A percentile compares a stretch with the other conserved stretches of the same genome.
Evolutionary conservation across 163 green algal genomes (phyloP).

Genomic region (Volvox carteri): DNA sequence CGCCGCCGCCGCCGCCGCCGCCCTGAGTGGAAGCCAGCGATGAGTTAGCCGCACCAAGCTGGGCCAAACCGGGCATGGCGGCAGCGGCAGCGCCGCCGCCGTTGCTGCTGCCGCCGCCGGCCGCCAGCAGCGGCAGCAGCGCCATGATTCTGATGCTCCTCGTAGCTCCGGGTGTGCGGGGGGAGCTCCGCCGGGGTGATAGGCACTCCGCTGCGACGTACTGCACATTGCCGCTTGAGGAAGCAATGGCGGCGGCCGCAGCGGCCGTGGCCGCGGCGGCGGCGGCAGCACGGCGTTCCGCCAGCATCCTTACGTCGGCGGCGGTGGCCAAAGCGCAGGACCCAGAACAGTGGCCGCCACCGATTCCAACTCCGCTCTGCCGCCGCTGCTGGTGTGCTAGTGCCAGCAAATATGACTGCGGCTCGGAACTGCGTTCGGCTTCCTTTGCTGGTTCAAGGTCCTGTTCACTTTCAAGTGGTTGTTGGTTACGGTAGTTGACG

Average conservation of each 20-base stretch:
- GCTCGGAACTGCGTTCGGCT: background rate
- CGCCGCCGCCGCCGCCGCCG: too few species aligned
- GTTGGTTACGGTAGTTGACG: background rate
- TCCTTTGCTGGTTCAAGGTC: background rate
- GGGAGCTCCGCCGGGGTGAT: background rate
- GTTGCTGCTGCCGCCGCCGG: background rate
- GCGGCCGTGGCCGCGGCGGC: background rate
- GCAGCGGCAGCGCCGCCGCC: background rate
- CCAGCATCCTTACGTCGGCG: slow-evolving; percentile 21
- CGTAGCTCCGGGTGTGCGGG: background rate
- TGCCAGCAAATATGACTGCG: background rate
- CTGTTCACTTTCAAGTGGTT: background rate
- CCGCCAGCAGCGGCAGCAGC: background rate
- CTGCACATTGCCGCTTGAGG: background rate
- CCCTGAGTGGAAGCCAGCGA: background rate
- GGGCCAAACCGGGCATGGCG: background rate
- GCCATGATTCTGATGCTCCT: background rate
- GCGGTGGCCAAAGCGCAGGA: slow-evolving; percentile 2
- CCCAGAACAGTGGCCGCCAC: background rate
- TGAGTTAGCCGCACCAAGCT: background rate
- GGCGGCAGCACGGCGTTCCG: background rate
- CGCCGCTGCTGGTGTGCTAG: background rate
- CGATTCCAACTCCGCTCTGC: background rate
- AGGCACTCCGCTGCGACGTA: background rate
- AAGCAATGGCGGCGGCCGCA: background rate